These are phyloP conservation scores for Hippophae tibetana DNA, from an alignment of 306 rosid genomes.

Conservation along the genomic window DNA sequence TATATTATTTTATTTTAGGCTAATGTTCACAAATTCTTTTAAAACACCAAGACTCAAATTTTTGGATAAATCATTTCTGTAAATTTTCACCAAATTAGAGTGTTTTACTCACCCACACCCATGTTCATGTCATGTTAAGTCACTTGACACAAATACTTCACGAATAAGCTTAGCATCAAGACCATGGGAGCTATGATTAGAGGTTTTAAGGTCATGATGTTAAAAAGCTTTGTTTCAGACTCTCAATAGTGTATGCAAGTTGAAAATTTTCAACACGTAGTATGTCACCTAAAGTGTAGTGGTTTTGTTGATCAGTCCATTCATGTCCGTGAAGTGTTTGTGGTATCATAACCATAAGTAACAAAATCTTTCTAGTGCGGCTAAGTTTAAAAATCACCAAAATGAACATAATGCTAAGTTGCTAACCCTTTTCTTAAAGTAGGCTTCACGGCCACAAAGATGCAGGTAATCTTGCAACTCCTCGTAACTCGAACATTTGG, in stretches of 20 bases:
- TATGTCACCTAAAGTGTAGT: neutral
- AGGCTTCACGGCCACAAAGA: slow-evolving; percentile 74
- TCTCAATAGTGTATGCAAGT: neutral
- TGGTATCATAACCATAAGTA: neutral
- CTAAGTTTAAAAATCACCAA: neutral
- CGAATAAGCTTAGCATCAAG: too few relatives aligned
- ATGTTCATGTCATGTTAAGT: too few relatives aligned
- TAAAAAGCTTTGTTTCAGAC: neutral
- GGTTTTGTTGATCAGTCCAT: neutral
- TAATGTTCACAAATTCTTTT: too few relatives aligned
- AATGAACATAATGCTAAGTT: slow-evolving; percentile 18
- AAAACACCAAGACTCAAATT: too few relatives aligned
- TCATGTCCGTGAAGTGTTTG: neutral
- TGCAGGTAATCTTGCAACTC: slow-evolving; percentile 62
- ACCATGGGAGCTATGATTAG: too few relatives aligned
- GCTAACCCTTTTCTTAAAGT: slow-evolving; percentile 74
- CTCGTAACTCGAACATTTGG: slow-evolving; percentile 51
- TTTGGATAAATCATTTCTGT: too few relatives aligned
- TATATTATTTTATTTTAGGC: too few relatives aligned
- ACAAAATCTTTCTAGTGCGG: neutral
- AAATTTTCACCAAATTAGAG: too few relatives aligned
- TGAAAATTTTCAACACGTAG: neutral
- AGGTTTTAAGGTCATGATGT: neutral
- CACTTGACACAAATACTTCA: too few relatives aligned
- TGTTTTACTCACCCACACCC: too few relatives aligned